Evolutionary conservation across 1,284 basidiomycete species (phyloP), one percentile per base, ranked within the genome.

Genomic region (Pulchroboletus neoregius): DNA sequence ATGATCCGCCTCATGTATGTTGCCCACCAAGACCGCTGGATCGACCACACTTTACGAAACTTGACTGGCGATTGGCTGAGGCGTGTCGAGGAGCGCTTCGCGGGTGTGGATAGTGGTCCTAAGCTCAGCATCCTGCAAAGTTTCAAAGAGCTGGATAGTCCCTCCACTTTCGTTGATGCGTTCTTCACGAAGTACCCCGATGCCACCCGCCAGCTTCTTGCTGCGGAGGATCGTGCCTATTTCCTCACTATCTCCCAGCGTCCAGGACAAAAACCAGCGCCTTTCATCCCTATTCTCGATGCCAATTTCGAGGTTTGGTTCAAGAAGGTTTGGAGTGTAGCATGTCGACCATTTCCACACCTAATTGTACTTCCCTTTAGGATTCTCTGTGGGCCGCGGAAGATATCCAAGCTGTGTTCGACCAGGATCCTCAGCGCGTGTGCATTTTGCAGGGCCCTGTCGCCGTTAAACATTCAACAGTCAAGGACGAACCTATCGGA

Each of bases 331-430:
- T 22, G 74, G 58, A 42, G 31, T 39, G 23, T 27, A 48, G 24
- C 16, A 36, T 40, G 18, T 43, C 10, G 5, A 48, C 20, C 24
- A 39, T 49, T 31, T 34, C 3, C 49, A 23, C 46, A 44, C 45
- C 50, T 68, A 20, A 68, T 41, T 4, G 6, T 35, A 40, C 31
- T 8, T 42, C 3, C 8, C 3, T 48, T 45, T 65, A 93, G 90
- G 94, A 97, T 68, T 97, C 94, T 13, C 81, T 98, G 6, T 98
- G 95, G 95, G 91, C 92, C 37, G 88, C 94, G 6, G 96, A 99
- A 69, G 95, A 99, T 66, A 93, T 99, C 58, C 95, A 99, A 55
- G 95, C 94, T 12, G 93, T 99, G 33, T 94, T 98, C 60, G 96
- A 97, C 69, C 93, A 94, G 71, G 94, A 97, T 68, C 91, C 95